Evolutionary conservation across 805 yeast species (phyloP), one percentile per base, ranked within the genome.

Genomic region (Teunomyces stri): DNA sequence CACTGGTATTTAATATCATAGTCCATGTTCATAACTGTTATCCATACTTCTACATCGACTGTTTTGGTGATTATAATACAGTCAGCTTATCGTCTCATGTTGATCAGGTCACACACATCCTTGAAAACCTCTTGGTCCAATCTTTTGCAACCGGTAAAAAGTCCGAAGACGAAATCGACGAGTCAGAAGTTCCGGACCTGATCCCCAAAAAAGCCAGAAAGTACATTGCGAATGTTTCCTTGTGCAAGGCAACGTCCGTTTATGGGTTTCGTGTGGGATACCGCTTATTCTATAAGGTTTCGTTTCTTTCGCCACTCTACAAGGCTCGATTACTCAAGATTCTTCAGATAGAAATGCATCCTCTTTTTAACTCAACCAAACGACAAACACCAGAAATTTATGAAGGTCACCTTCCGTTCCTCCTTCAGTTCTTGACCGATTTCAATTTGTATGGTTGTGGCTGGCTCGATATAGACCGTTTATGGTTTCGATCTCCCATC

Each of bases 381-480:
- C 20, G 22, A 6, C 6, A 29, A 13, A 45, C 47, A 38, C 43
- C 46, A 4, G 47, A 52, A 30, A 52, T 70, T 0, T 88, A 71
- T 61, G 99, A 94, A 58, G 73, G 90, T 0, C 98, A 94, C 59
- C 75, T 92, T 10, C 90, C 96, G 0, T 85, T 73, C 55, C 59
- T 79, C 1, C 63, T 89, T 5, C 97, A 94, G 59, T 89, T 92
- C 58, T 62, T 89, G 22, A 74, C 87, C 0, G 99, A 94, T 60
- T 89, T 77, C 65, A 91, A 92, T 59, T 64, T 92, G 27, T 88
- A 76, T 59, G 95, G 96, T 1, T 88, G 97, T 63, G 82, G 84
- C 4, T 88, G 96, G 92, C 50, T 91, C 18, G 66, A 75, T 13
- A 47, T 84, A 0, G 56, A 61, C 2, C 33, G 46, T 13, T 66